Evolutionary conservation across 306 rosid genomes (phyloP).

Genomic region (Dalbergia cultrata): DNA sequence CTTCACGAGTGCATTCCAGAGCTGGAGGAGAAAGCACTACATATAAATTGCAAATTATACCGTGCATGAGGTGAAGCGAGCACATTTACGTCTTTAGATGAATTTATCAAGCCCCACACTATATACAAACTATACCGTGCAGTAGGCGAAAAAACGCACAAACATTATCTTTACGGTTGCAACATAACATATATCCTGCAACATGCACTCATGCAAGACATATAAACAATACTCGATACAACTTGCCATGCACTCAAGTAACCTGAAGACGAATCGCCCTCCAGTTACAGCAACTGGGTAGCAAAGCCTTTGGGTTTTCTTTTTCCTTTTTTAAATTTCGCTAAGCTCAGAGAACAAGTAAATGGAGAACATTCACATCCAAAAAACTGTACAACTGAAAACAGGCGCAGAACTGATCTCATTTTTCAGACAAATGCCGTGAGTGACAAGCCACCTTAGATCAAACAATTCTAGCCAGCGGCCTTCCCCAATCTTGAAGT

Average conservation of each 20-base stretch:
- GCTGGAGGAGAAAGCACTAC: too few relatives aligned
- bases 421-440: conserved; percentile 13
- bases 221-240: conserved; percentile 21
- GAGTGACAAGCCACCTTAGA: conserved; percentile 32
- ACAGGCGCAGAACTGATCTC: conserved; percentile 30
- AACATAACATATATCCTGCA: background rate
- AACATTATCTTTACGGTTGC: background rate
- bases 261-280: conserved; percentile 9
- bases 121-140: background rate
- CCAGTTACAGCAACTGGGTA: conserved; percentile 11
- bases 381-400: conserved; percentile 39
- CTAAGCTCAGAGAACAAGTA: conserved; percentile 27
- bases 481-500: conserved; percentile 70
- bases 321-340: background rate
- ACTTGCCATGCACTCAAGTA: conserved; percentile 24
- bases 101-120: background rate
- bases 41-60: too few relatives aligned
- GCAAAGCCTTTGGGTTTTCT: background rate
- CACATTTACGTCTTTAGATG: too few relatives aligned
- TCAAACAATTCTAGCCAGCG: conserved; percentile 55
- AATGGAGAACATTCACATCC: conserved; percentile 16
- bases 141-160: background rate
- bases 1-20: too few relatives aligned
- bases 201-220: background rate
- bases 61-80: too few relatives aligned